phyloP scores from a whole-genome alignment of 192 early-diverging fungal species.

The Backusella macrospora region DNA sequence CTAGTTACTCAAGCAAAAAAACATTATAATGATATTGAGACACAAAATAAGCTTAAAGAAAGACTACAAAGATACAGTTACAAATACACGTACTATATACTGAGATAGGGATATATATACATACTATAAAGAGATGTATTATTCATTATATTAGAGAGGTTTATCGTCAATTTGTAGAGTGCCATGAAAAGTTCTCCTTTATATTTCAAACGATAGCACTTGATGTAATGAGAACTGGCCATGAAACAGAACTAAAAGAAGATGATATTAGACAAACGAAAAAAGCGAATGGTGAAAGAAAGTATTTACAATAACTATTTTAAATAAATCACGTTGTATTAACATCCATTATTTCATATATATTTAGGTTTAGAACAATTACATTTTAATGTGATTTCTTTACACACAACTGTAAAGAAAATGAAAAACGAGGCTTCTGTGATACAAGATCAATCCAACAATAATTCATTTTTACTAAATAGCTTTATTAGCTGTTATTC shows the following conservation, averaged over 20 bases:
- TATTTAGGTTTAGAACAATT: neutral
- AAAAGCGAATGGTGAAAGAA: neutral
- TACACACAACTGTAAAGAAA: neutral
- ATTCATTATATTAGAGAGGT: conserved; percentile 6
- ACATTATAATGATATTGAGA: too few species aligned
- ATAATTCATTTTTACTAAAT: neutral
- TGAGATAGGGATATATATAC: neutral
- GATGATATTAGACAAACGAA: neutral
- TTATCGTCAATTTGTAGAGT: neutral
- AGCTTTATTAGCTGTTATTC: neutral
- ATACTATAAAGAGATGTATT: neutral
- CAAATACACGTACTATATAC: neutral
- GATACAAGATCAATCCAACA: neutral
- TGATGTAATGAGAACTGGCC: neutral
- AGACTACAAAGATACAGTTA: neutral
- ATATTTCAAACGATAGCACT: neutral
- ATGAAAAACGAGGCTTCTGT: neutral
- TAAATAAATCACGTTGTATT: neutral
- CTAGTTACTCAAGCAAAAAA: too few species aligned
- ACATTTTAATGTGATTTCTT: neutral
- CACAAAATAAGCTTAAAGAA: neutral
- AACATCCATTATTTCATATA: neutral
- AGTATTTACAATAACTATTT: neutral
- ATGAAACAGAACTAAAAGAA: neutral
- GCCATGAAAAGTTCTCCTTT: neutral